Base-by-base conservation (phyloP, 2,329 filamentous ascomycete genomes). In the Aspergillus flavus region DNA sequence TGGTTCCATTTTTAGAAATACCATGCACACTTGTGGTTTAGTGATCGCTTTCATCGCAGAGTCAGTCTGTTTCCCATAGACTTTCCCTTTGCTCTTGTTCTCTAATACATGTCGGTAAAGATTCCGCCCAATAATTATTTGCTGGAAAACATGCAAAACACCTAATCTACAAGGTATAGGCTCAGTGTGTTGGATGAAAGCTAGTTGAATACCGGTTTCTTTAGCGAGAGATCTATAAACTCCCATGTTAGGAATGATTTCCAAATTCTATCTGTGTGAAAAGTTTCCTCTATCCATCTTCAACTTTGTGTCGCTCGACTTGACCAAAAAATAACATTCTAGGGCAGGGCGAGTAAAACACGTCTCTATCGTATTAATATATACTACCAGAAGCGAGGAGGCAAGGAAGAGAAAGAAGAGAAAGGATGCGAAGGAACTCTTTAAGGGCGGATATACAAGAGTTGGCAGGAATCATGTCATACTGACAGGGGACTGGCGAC, bases 301-400 rank as follows among this genome's bases (percentile, higher is more conserved):
- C 28, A 52, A 21, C 16, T 28, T 28, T 30, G 12, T 26, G 14
- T 14, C 4, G 12, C 46, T 30, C 26, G 19, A 50, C 26, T n/a
- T 28, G 6, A 28, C 21, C 21, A 65, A 68, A 62, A 71, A 61
- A 45, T 58, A 46, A 63, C 60, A 56, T 23, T 21, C 10, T n/a
- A 4, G 28, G 57, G 57, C 36, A 43, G 28, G 23, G 56, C 11
- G 9, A 32, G 56, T 23, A 52, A 58, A 50, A 28, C 30, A 46
- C 6, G 26, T 34, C 28, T 58, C 23, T 52, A 52, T 52, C 48
- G 48, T 30, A 59, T 59, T 43, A 43, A 53, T 19, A 59, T 39
- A 28, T 43, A 30, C 48, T 59, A 59, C 16, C 46, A 54, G 21
- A 41, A 21, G 26, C n/a, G 50, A 54, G 14, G n/a, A 50, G 14